These are phyloP conservation scores for Boletus subcaerulescens DNA, from an alignment of 768 basidiomycete genomes.

Conservation along the genomic window DNA sequence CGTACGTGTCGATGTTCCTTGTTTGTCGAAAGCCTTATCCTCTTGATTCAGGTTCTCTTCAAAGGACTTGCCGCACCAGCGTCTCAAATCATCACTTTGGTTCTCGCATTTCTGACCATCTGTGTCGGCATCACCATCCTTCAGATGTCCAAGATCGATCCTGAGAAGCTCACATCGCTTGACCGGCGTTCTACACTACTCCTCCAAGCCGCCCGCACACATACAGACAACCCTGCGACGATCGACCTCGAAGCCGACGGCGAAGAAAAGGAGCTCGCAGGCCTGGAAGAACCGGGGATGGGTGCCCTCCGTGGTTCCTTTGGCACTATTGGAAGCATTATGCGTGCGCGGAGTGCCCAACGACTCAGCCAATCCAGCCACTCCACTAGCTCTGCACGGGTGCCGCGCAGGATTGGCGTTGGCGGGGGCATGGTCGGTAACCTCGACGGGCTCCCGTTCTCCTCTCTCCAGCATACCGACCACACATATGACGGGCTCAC, in stretches of 20 bases:
- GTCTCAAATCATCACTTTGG: conserved; percentile 81
- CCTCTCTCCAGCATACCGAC: conserved; percentile 29
- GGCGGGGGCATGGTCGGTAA: conserved; percentile 30
- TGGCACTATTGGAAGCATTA: conserved; percentile 88
- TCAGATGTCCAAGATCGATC: conserved; percentile 95
- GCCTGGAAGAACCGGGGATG: conserved; percentile 87
- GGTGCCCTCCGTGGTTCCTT: conserved; percentile 90
- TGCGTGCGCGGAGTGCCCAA: conserved; percentile 60
- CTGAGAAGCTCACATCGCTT: conserved; percentile 69
- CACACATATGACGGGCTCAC: conserved; percentile 51
- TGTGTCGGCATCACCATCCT: conserved; percentile 92
- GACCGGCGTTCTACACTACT: conserved; percentile 90
- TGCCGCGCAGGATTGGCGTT: conserved; percentile 20
- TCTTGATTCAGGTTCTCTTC: conserved; percentile 69
- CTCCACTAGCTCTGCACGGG: conserved; percentile 22
- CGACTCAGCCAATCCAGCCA: conserved; percentile 49
- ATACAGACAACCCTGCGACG: conserved; percentile 52
- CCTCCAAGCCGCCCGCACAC: conserved; percentile 75
- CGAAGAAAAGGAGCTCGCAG: conserved; percentile 62
- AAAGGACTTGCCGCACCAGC: conserved; percentile 81
- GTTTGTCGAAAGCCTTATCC: not conserved
- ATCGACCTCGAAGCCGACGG: conserved; percentile 34
- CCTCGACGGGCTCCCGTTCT: conserved; percentile 20
- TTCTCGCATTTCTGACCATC: conserved; percentile 89
- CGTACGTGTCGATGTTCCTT: conserved; percentile 40